Percentiles rank a stretch among this genome's conserved stretches.
Evolutionary conservation across 768 basidiomycete genomes (phyloP).

Genomic region (Lactifluus volemus): DNA sequence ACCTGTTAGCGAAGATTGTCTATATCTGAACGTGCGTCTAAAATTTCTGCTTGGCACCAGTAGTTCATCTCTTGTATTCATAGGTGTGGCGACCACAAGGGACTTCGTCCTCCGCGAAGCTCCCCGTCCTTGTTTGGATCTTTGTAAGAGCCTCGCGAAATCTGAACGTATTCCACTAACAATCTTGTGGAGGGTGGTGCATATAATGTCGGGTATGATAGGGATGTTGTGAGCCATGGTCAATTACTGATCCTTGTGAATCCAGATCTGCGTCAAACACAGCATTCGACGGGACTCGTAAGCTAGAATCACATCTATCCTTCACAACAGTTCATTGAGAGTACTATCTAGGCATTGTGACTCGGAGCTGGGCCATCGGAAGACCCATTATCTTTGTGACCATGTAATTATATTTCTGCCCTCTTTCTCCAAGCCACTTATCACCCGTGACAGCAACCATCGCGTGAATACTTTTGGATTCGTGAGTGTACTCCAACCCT

Average conservation of each 20-base stretch:
- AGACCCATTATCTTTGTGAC: slow-evolving; percentile 54
- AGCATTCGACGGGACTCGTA: slow-evolving; percentile 40
- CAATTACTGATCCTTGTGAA: slow-evolving; percentile 3
- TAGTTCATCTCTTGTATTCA: background rate
- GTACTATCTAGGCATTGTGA: slow-evolving; percentile 34
- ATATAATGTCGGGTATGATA: slow-evolving; percentile 33
- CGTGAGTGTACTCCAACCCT: slow-evolving; percentile 22
- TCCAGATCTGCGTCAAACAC: slow-evolving; percentile 37
- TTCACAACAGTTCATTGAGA: background rate
- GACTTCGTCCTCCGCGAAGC: slow-evolving; percentile 20
- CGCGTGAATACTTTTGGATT: slow-evolving; percentile 50
- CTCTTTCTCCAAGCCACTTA: background rate
- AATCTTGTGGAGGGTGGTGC: slow-evolving; percentile 36
- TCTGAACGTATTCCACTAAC: background rate
- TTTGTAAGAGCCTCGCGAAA: slow-evolving; percentile 22
- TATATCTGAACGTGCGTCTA: slow-evolving; percentile 42
- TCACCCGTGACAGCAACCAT: slow-evolving; percentile 35
- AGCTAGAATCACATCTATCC: background rate
- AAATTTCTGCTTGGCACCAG: background rate
- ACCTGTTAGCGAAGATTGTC: slow-evolving; percentile 42
- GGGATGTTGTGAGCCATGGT: slow-evolving; percentile 30
- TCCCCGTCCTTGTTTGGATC: slow-evolving; percentile 31
- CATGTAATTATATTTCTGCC: slow-evolving; percentile 25
- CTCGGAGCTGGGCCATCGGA: slow-evolving; percentile 35
- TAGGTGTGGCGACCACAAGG: slow-evolving; percentile 28